phyloP scores from a whole-genome alignment of 2,329 filamentous ascomycete genomes.

The Neoascochyta sp. region DNA sequence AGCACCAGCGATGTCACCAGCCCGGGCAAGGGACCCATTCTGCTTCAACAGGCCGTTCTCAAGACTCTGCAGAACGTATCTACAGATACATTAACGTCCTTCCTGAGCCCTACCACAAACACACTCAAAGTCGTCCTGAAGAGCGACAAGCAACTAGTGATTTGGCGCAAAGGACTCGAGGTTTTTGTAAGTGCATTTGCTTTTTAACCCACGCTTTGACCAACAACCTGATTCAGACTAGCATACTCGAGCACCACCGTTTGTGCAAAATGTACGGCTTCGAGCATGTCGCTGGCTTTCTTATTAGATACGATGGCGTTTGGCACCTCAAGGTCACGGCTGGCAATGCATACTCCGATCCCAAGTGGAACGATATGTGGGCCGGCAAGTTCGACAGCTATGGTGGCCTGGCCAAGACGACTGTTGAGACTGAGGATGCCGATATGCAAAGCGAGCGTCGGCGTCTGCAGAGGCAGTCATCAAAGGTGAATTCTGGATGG shows the following conservation, averaged over 20 bases:
- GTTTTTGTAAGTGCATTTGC: constrained; percentile 10
- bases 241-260: constrained; percentile 11
- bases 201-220: neutral
- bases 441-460: constrained; percentile 8
- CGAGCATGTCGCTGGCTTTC: constrained; percentile 13
- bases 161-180: constrained; percentile 19
- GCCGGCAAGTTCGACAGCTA: constrained; percentile 13
- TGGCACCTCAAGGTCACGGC: constrained; percentile 14
- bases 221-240: constrained; percentile 6
- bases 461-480: constrained; percentile 8
- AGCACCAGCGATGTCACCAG: too few species aligned
- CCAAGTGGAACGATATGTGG: constrained; percentile 17
- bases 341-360: constrained; percentile 9
- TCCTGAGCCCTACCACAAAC: constrained; percentile 10
- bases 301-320: constrained; percentile 17
- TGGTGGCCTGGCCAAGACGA: constrained; percentile 13
- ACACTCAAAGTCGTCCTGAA: constrained; percentile 15
- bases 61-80: constrained; percentile 13
- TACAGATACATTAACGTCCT: constrained; percentile 2
- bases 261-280: constrained; percentile 11
- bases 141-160: constrained; percentile 10
- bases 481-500: constrained; percentile 8
- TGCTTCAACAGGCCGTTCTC: constrained; percentile 16
- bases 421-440: constrained; percentile 5
- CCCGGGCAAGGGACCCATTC: too few species aligned